phyloP scores from a whole-genome alignment of 345 rosid species.

The Euphorbia tirucalli region DNA sequence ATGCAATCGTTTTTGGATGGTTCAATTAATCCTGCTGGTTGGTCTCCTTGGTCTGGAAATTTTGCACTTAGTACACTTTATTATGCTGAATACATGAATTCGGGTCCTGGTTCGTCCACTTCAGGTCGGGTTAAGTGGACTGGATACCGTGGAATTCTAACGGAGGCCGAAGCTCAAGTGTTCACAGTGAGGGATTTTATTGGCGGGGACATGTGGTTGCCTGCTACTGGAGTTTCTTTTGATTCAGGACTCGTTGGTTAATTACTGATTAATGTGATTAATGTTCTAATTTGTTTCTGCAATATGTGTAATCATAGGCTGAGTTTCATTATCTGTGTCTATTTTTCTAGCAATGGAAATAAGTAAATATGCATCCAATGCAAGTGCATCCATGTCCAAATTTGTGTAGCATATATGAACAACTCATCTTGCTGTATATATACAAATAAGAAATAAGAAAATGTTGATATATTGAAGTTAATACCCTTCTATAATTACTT shows the following conservation, averaged over 20 bases:
- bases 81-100: conserved; percentile 35
- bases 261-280: neutral
- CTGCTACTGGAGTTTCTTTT: conserved; percentile 32
- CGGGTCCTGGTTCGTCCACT: conserved; percentile 27
- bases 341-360: neutral
- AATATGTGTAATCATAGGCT: too few species aligned
- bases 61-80: conserved; percentile 21
- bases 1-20: conserved; percentile 25
- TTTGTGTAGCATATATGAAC: too few species aligned
- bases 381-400: neutral
- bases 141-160: conserved; percentile 13
- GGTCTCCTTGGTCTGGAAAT: conserved; percentile 31
- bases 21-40: conserved; percentile 22
- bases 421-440: too few species aligned
- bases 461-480: too few species aligned
- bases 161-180: conserved; percentile 2
- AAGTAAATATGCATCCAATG: neutral
- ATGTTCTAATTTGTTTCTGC: too few species aligned
- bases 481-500: too few species aligned
- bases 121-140: conserved; percentile 27
- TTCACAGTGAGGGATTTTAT: conserved; percentile 31
- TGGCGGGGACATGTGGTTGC: conserved; percentile 31
- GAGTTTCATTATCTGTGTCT: neutral
- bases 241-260: conserved; percentile 29
- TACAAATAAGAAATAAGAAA: too few species aligned